Percentiles rank a stretch among this genome's conserved stretches.
Conservation (phyloP, 1,139 yeast species). For the Kodamaea arcana region DNA sequence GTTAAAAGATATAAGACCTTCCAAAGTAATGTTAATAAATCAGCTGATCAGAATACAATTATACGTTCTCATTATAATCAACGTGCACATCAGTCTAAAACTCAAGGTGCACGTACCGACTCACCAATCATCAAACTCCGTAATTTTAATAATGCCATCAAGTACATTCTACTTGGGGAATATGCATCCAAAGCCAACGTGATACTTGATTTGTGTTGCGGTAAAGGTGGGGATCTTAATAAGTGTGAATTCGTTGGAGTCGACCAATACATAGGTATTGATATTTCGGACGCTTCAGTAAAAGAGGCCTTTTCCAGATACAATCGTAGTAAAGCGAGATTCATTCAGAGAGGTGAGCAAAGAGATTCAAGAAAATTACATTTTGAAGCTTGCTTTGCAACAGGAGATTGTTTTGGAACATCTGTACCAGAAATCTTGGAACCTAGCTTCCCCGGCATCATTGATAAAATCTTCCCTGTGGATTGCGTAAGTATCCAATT, state of each 20-base stretch:
- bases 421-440: constrained; percentile 69
- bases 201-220: constrained; percentile 85
- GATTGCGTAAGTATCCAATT: constrained; percentile 89
- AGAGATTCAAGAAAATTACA: constrained; percentile 46
- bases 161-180: constrained; percentile 77
- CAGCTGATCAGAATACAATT: constrained; percentile 48
- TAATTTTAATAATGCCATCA: constrained; percentile 87
- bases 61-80: constrained; percentile 85
- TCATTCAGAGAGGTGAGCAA: constrained; percentile 30
- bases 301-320: constrained; percentile 81
- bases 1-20: constrained; percentile 32
- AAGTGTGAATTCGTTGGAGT: constrained; percentile 79
- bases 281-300: constrained; percentile 84
- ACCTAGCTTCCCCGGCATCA: constrained; percentile 47
- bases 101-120: constrained; percentile 55
- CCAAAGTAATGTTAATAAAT: constrained; percentile 36
- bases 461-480: constrained; percentile 72
- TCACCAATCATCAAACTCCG: constrained; percentile 86
- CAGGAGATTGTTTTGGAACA: constrained; percentile 85
- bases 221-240: constrained; percentile 95
- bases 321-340: constrained; percentile 39
- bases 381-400: constrained; percentile 77
- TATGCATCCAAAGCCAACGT: constrained; percentile 45
- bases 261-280: constrained; percentile 82
- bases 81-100: constrained; percentile 67